phyloP scores from a whole-genome alignment of 768 basidiomycete species.

The Boletus tylopilopsis region DNA sequence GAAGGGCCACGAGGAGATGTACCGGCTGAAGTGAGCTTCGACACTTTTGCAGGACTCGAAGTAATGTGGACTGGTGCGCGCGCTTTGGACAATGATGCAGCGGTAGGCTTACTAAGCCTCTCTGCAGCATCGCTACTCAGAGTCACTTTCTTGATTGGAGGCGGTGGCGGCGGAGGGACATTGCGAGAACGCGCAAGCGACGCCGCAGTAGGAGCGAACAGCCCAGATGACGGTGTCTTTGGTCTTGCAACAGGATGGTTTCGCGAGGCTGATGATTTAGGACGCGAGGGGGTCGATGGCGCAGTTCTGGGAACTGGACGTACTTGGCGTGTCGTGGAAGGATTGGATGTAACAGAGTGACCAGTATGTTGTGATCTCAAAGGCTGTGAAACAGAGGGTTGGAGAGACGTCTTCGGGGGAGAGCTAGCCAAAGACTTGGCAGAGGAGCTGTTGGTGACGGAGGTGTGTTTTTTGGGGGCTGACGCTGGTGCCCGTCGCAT shows the following conservation, averaged over 20 bases:
- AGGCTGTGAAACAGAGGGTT: slow-evolving; percentile 36
- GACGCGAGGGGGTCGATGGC: slow-evolving; percentile 32
- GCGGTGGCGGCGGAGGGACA: slow-evolving; percentile 42
- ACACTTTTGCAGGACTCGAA: slow-evolving; percentile 22
- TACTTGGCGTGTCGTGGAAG: slow-evolving; percentile 26
- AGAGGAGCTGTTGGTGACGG: slow-evolving; percentile 15
- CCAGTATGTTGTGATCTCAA: slow-evolving; percentile 40
- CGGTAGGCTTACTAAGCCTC: slow-evolving; percentile 78
- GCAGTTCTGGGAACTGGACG: slow-evolving; percentile 27
- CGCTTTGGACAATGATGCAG: slow-evolving; percentile 66
- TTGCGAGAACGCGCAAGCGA: slow-evolving; percentile 70
- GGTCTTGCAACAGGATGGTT: slow-evolving; percentile 33
- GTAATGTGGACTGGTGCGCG: slow-evolving; percentile 31
- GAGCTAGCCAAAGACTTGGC: slow-evolving; percentile 22
- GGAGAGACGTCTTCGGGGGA: slow-evolving; percentile 30
- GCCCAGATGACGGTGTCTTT: slow-evolving; percentile 62
- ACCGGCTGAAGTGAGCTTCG: slow-evolving; percentile 24
- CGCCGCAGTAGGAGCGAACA: slow-evolving; percentile 82
- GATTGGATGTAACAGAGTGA: slow-evolving; percentile 35
- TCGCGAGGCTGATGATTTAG: slow-evolving; percentile 33
- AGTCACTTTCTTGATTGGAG: slow-evolving; percentile 52
- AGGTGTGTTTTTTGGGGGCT: slow-evolving; percentile 31
- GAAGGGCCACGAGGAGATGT: slow-evolving; percentile 28
- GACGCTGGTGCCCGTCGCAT: slow-evolving; percentile 13
- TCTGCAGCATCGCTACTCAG: slow-evolving; percentile 54